Percentiles rank a stretch among this genome's conserved stretches.
Conservation (phyloP, 2,329 filamentous ascomycete species). For the Beauveria brongniartii region DNA sequence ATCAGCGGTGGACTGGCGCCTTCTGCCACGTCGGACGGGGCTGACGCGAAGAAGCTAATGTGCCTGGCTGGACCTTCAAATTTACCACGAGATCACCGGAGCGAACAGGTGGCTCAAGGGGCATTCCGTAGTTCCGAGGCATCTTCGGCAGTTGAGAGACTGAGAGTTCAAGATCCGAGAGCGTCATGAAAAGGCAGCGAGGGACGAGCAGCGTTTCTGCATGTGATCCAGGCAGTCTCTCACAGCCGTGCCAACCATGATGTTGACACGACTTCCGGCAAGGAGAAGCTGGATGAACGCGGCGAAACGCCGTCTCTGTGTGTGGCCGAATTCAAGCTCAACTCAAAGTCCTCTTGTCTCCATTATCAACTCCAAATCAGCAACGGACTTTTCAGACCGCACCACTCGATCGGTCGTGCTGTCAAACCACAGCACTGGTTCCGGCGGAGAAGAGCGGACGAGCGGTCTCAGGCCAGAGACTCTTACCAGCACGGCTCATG, state of each 20-base stretch:
- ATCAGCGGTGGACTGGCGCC: slow-evolving; percentile 40
- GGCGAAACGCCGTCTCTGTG: slow-evolving; percentile 36
- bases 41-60: slow-evolving; percentile 45
- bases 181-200: background rate
- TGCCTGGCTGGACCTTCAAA: slow-evolving; percentile 46
- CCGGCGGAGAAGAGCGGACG: slow-evolving; percentile 65
- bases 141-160: background rate
- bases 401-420: slow-evolving; percentile 11
- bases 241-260: slow-evolving; percentile 22
- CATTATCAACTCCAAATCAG: slow-evolving; percentile 11
- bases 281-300: slow-evolving; percentile 24
- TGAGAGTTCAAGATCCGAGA: slow-evolving; percentile 8
- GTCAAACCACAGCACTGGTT: slow-evolving; percentile 44
- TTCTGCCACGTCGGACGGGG: slow-evolving; percentile 31
- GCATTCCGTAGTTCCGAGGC: background rate
- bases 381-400: slow-evolving; percentile 14
- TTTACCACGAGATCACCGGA: slow-evolving; percentile 34
- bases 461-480: slow-evolving; percentile 62
- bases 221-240: background rate
- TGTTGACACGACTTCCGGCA: slow-evolving; percentile 35
- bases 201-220: slow-evolving; percentile 5
- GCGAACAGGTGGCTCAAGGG: slow-evolving; percentile 34
- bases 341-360: slow-evolving; percentile 24
- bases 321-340: slow-evolving; percentile 40
- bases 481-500: slow-evolving; percentile 75